These are phyloP conservation scores for Citrus medica DNA, from an alignment of 345 rosid genomes.

Conservation along the genomic window DNA sequence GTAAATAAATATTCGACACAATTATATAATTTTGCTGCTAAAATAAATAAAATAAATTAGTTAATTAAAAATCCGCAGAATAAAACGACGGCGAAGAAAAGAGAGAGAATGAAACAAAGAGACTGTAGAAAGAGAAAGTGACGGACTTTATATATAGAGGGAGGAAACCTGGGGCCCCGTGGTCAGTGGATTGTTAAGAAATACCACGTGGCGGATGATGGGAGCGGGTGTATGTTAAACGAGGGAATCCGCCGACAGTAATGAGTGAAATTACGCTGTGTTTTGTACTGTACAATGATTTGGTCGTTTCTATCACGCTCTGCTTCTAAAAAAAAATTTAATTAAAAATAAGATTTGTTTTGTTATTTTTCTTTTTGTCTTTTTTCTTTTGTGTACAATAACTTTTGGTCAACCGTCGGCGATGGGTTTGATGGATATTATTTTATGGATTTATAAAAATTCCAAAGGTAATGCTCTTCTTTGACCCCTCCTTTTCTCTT, in stretches of 20 bases:
- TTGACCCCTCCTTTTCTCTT: neutral
- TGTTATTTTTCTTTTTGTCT: neutral
- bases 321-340: neutral
- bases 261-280: neutral
- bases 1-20: neutral
- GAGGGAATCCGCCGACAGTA: conserved; percentile 13
- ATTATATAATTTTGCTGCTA: neutral
- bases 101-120: neutral
- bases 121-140: neutral
- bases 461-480: neutral
- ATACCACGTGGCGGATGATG: conserved; percentile 16
- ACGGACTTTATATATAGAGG: neutral
- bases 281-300: neutral
- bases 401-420: neutral
- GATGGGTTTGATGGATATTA: neutral
- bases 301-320: neutral
- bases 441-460: neutral
- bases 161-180: conserved; percentile 19
- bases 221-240: neutral
- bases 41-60: neutral
- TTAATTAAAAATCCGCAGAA: conserved; percentile 28
- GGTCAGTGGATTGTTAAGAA: neutral
- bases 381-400: neutral
- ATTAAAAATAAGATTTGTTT: neutral
- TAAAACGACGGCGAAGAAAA: conserved; percentile 4